phyloP scores from a whole-genome alignment of 768 basidiomycete species.

The Myochromella boudieri region DNA sequence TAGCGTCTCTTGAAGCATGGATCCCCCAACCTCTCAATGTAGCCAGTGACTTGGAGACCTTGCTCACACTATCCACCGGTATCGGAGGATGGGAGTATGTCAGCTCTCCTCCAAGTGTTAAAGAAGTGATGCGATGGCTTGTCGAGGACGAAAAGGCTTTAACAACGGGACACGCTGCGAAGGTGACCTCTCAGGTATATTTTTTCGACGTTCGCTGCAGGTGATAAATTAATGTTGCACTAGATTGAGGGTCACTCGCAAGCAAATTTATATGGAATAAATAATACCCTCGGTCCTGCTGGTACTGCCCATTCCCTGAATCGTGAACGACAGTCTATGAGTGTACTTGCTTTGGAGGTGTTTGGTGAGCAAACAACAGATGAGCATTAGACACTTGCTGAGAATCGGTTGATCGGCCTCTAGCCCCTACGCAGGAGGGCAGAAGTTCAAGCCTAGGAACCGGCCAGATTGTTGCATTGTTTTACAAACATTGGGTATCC shows the following conservation, averaged over 20 bases:
- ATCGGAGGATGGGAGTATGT: constrained; percentile 83
- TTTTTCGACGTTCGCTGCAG: background rate
- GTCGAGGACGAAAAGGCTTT: constrained; percentile 25
- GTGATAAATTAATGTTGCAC: background rate
- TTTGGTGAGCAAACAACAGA: too few relatives aligned
- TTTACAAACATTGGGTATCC: constrained; percentile 67
- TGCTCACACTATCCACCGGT: constrained; percentile 24
- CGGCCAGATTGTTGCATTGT: constrained; percentile 67
- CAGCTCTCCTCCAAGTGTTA: constrained; percentile 60
- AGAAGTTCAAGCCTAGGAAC: constrained; percentile 64
- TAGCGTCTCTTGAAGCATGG: constrained; percentile 66
- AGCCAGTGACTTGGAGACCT: background rate
- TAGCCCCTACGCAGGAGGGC: constrained; percentile 60
- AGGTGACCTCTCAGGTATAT: constrained; percentile 45
- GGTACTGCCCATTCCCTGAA: constrained; percentile 12
- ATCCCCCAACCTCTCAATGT: constrained; percentile 10
- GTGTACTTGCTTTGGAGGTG: constrained; percentile 78
- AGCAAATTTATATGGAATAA: constrained; percentile 65
- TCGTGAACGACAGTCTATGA: constrained; percentile 74
- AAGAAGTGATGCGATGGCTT: constrained; percentile 58
- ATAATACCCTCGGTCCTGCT: constrained; percentile 44
- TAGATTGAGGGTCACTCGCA: constrained; percentile 78
- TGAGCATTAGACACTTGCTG: too few relatives aligned
- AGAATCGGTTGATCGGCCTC: background rate
- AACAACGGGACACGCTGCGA: constrained; percentile 11